Base-by-base conservation (phyloP, 1,284 basidiomycete genomes). In the Waitea zeae region DNA sequence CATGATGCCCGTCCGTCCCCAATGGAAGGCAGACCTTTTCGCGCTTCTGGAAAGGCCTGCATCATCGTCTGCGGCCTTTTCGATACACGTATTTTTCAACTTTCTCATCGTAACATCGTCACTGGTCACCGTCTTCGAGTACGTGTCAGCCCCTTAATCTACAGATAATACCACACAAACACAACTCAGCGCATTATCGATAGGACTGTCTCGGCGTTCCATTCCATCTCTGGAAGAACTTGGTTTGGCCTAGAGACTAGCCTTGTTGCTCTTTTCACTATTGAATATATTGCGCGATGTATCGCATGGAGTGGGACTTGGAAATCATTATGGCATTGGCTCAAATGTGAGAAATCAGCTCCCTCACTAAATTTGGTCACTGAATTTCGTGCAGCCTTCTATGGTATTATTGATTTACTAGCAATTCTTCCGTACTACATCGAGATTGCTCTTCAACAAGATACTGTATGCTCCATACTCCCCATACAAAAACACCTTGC, bases 341-440 rank as follows among this genome's bases (percentile, higher is more conserved):
- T 67, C n/a, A 59, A 67, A 30, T 81, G 79, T 81, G 47, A 47
- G 75, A 67, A 3, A 5, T 31, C 13, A 32, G n/a, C n/a, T n/a
- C 6, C 33, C 34, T 26, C 38, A 12, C 17, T 12, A 4, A 36
- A 27, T 20, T 34, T 19, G 17, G 17, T 29, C 17, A 35, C 26
- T n/a, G n/a, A 11, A 18, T 35, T 28, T 39, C 9, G 15, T 7
- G 19, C 41, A 81, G 79, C 82, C 1, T 90, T 89, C 53, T 88
- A 82, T 49, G 83, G 81, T 3, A 67, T 90, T 19, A 71, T 87
- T 50, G 87, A 90, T 49, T 54, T 87, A 11, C 61, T 90, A 33
- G 76, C 84, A 13, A 87, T 90, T 37, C 45, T 83, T 18, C 87
- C 87, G 1, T 90, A 88, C 48, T 90, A 87, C 51, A 70, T 90